These are phyloP conservation scores for Fusarium xylarioides DNA, from an alignment of 2,329 filamentous ascomycete species.

Conservation along the genomic window DNA sequence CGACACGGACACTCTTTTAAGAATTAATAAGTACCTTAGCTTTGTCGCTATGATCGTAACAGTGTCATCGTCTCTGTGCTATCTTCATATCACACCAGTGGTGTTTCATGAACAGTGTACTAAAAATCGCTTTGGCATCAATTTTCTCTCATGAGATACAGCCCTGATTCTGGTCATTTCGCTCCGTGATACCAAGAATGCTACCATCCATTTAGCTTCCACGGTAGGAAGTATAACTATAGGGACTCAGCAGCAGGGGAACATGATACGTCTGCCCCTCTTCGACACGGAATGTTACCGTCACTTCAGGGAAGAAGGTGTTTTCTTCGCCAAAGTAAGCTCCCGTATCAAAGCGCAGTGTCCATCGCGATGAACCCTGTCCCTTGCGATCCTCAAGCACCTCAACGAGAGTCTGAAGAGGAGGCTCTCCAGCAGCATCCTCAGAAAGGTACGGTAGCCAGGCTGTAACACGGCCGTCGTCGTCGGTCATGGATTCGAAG, in stretches of 20 bases:
- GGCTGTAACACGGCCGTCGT: slow-evolving; percentile 75
- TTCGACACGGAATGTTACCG: slow-evolving; percentile 62
- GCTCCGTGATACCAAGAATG: neutral
- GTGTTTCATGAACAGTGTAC: neutral
- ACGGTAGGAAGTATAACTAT: slow-evolving; percentile 83
- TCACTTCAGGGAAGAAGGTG: slow-evolving; percentile 69
- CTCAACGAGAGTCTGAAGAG: slow-evolving; percentile 66
- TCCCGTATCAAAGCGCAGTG: slow-evolving; percentile 76
- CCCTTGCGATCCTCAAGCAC: slow-evolving; percentile 57
- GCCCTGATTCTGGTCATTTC: neutral
- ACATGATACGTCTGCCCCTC: slow-evolving; percentile 79
- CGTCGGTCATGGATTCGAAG: slow-evolving; percentile 76
- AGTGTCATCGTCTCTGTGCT: slow-evolving; percentile 16
- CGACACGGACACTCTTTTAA: slow-evolving; percentile 34
- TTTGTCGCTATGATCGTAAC: slow-evolving; percentile 31
- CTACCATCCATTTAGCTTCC: slow-evolving; percentile 64
- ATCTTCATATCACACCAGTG: neutral
- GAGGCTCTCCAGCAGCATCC: slow-evolving; percentile 63
- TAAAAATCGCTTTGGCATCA: neutral
- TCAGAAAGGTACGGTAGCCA: slow-evolving; percentile 71
- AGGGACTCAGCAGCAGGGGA: slow-evolving; percentile 78
- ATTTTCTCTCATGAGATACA: neutral
- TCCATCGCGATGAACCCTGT: slow-evolving; percentile 65
- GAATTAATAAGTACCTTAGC: slow-evolving; percentile 37
- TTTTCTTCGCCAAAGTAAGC: slow-evolving; percentile 73